Base-by-base conservation (phyloP, 164 flowering plant species). In the Houttuynia cordata region DNA sequence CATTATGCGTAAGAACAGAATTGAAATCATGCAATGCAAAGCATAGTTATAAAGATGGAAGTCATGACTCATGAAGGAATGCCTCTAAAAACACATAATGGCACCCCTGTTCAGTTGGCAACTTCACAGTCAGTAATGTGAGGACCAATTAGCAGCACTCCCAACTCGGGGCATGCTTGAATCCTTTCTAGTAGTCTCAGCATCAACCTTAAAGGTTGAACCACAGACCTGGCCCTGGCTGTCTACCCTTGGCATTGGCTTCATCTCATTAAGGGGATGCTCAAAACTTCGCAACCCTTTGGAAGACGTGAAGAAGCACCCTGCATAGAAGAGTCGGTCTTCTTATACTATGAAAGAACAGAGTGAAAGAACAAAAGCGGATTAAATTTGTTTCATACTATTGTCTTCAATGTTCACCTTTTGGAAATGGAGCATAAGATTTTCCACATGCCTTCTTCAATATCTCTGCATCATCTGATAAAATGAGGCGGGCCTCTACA, bases 381-480 rank as follows among this genome's bases (percentile, higher is more conserved):
- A 20, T 18, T 2, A 13, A 24, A 30, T 2, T 30, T 30, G 37
- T 30, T 30, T 30, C 2, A 30, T 30, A 30, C 6, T 30, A 6
- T 30, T 6, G 2, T 30, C 37, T 2, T 15, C 51, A n/a, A 17
- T 17, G 4, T 18, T 51, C 75, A 94, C 99, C 97, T 87, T 94
- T 84, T n/a, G 99, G 99, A 53, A 86, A 94, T 54, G 95, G 97
- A 18, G 97, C 97, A 78, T 78, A 90, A 42, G 97, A 91, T 68
- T 83, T 94, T 21, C 89, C 96, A 71, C 99, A 94, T 24, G 88
- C 86, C 71, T 81, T 78, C 74, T 83, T 82, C 53, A 82, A 73
- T 58, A 79, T 65, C 51, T 83, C 87, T 1, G 53, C 70, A 74
- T 88, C 90, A 70, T 81, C 87, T 0, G 96, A 79, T 39, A 94